Base-by-base conservation (phyloP, 495 filamentous ascomycete genomes). In the Daldinia bambusicola region DNA sequence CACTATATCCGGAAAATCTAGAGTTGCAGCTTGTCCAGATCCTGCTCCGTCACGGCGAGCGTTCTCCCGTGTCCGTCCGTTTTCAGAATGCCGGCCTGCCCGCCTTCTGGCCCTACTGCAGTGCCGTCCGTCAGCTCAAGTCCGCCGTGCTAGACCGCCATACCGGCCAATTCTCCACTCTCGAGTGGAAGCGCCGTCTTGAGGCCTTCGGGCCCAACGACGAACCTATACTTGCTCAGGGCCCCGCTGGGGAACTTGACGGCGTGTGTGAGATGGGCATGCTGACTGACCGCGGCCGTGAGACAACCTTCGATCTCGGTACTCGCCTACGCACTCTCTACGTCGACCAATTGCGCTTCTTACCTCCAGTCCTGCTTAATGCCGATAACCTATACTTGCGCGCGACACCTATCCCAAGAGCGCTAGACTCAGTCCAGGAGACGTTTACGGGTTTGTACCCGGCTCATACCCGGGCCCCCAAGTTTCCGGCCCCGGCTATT, bases 31-130 rank as follows among this genome's bases (percentile, higher is more conserved):
- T 93, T 41, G 95, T 99, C 10, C 95, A 99, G 79, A 84, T 99
- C 67, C 87, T 96, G 65, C 89, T 98, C 67, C 91, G 94, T 57
- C 94, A 97, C 85, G 93, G 93, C 74, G 94, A 98, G 81, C 88
- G 94, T 32, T 93, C 89, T 22, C 95, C 95, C 34, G 92, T 98
- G 14, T 90, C 88, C 16, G 85, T 92, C 14, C 89, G 96, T 7
- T 97, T 99, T 78, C 88, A 92, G 77, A 96, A 96, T 84, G 84
- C 93, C 74, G 94, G 94, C n/a, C 84, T 98, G 16, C 78, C 80
- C 62, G 80, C 91, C 73, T 95, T 92, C 78, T 99, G 95, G 95
- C 92, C 95, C 0, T 99, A 98, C 80, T 99, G 95, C 81, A 85
- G 84, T 56, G 87, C 89, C 45, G 94, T 92, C 16, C 84, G 85